phyloP scores from a whole-genome alignment of 78 protist genomes.

The Polysphondylium violaceum region DNA sequence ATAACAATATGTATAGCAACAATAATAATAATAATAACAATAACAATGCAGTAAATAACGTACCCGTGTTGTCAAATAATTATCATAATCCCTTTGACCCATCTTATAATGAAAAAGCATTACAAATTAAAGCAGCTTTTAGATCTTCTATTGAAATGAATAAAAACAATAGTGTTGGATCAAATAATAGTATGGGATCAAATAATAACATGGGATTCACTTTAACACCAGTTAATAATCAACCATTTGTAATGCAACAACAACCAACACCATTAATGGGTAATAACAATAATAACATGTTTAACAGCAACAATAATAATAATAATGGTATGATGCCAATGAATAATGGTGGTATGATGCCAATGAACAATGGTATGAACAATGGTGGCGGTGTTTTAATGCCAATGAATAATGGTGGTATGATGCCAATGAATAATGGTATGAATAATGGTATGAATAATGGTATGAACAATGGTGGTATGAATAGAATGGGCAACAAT shows the following conservation, averaged over 20 bases:
- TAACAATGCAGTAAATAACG: neutral
- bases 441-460: neutral
- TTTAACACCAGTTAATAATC: constrained; percentile 1
- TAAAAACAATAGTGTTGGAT: neutral
- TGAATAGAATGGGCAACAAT: neutral
- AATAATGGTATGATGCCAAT: neutral
- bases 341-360: neutral
- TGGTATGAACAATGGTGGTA: neutral
- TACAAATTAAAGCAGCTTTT: constrained; percentile 75
- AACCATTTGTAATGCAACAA: constrained; percentile 2
- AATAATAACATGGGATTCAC: neutral
- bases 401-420: constrained; percentile 6
- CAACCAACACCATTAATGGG: neutral
- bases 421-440: constrained; percentile 6
- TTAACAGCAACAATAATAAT: constrained; percentile 1
- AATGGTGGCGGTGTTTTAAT: neutral
- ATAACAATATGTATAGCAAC: neutral
- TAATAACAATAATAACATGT: neutral
- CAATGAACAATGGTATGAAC: neutral
- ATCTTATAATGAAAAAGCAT: constrained; percentile 49
- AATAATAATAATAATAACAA: neutral
- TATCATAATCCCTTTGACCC: constrained; percentile 58
- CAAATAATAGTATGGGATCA: neutral
- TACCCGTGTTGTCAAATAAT: neutral
- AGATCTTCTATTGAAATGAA: too few species aligned